Evolutionary conservation across 495 filamentous ascomycete genomes (phyloP).

Genomic region (Apodospora peruviana): DNA sequence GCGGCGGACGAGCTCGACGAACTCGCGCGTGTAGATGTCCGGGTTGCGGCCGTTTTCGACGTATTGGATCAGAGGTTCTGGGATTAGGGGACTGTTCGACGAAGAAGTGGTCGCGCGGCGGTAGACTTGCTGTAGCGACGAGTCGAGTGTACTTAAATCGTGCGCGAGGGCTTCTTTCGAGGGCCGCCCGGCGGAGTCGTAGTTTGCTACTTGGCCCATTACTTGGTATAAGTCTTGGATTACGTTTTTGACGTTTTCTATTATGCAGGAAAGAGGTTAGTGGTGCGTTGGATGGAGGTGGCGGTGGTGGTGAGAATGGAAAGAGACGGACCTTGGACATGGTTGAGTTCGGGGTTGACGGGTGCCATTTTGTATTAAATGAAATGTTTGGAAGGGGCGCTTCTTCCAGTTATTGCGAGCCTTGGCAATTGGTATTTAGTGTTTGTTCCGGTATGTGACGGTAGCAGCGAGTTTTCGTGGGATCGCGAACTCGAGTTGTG

Average conservation of each 20-base stretch:
- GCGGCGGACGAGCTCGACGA: constrained; percentile 83
- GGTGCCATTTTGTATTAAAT: constrained; percentile 43
- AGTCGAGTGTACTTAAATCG: constrained; percentile 31
- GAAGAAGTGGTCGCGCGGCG: constrained; percentile 50
- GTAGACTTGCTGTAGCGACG: constrained; percentile 23
- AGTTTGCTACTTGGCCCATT: constrained; percentile 62
- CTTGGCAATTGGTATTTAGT: no score
- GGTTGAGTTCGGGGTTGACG: constrained; percentile 37
- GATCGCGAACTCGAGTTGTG: no score
- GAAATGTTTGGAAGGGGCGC: no score
- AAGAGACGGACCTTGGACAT: constrained; percentile 33
- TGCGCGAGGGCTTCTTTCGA: constrained; percentile 38
- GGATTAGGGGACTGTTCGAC: constrained; percentile 56
- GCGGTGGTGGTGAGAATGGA: neutral
- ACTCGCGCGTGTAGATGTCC: constrained; percentile 96
- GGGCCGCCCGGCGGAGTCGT: constrained; percentile 61
- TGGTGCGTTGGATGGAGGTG: no score
- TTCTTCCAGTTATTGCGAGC: no score
- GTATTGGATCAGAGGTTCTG: constrained; percentile 88
- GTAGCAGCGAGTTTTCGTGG: no score
- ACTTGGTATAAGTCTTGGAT: constrained; percentile 87
- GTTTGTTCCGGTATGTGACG: no score
- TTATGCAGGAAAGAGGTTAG: neutral
- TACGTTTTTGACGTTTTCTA: constrained; percentile 62
- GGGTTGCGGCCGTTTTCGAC: constrained; percentile 91